Evolutionary conservation across 148 eudicot species (phyloP).

Genomic region (Heliosperma pusillum): DNA sequence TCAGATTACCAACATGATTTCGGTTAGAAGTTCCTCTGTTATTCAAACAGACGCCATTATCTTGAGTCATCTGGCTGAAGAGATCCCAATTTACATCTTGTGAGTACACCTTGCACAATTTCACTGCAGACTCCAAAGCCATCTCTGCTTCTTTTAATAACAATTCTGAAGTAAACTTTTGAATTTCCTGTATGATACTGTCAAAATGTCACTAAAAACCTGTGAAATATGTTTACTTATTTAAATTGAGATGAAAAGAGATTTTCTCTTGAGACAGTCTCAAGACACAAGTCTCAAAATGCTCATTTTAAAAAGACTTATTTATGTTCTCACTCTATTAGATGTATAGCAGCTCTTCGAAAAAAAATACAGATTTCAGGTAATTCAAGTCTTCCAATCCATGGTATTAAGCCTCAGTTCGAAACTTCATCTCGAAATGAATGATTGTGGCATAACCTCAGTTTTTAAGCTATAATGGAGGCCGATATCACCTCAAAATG

Average conservation of each 20-base stretch:
- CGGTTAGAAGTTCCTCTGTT: slow-evolving; percentile 30
- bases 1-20: slow-evolving; percentile 44
- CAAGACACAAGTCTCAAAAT: not conserved
- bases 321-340: not conserved
- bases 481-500: too few species aligned
- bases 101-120: slow-evolving; percentile 62
- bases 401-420: not conserved
- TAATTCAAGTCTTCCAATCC: not conserved
- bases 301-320: not conserved
- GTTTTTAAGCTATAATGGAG: too few species aligned
- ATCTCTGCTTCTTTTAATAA: slow-evolving; percentile 51
- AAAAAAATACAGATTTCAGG: not conserved
- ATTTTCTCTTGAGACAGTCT: not conserved
- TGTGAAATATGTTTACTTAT: not conserved
- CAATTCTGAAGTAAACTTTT: slow-evolving; percentile 51
- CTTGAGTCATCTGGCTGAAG: slow-evolving; percentile 28
- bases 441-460: not conserved
- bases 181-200: slow-evolving; percentile 48
- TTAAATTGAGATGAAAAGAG: not conserved
- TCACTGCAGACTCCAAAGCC: slow-evolving; percentile 60
- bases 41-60: slow-evolving; percentile 28
- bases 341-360: not conserved
- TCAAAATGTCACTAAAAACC: slow-evolving; percentile 26
- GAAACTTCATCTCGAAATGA: not conserved
- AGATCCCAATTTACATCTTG: slow-evolving; percentile 53